Evolutionary conservation across 495 filamentous ascomycete genomes (phyloP), one percentile per base, ranked within the genome.

Genomic region (Talaromyces liani): DNA sequence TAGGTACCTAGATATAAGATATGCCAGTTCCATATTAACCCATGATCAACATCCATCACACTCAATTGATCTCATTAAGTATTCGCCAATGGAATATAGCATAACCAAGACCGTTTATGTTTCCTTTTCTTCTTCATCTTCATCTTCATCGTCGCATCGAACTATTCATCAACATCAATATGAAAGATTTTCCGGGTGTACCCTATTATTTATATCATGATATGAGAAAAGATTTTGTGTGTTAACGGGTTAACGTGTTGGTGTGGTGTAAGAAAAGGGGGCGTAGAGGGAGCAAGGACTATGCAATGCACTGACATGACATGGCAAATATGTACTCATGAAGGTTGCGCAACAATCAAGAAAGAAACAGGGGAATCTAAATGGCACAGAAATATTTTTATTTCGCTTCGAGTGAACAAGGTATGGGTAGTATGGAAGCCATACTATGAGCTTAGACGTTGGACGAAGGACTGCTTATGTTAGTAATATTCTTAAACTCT

Each of bases 361-460:
- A 57, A 31, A 57, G 14, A 16, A 12, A 58, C 31, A 36, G 27
- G 56, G 56, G 56, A 58, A 58, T 58, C 56, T 58, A 58, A 25
- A 22, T 36, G 31, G 31, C n/a, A 36, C 14, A 58, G 27, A 14
- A 27, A 18, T 55, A 3, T 27, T 55, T 55, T 14, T 24, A 9
- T n/a, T 14, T 58, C 56, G 27, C n/a, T 18, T 34, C 31, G 27
- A 36, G n/a, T 34, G n/a, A 4, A 31, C 2, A 20, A 58, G 31
- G 45, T 20, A 18, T 2, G 41, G 6, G 2, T 3, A 41, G 22
- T 24, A 24, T 24, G 22, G 39, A 6, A 8, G 6, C 18, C 41
- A n/a, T 18, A n/a, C 67, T 69, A 80, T 71, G 75, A 75, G 71
- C 77, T 80, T 63, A 80, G 72, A 68, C 78, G 78, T 69, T 80